phyloP scores from a whole-genome alignment of 2,329 filamentous ascomycete species.

The Cladosporium sp. region DNA sequence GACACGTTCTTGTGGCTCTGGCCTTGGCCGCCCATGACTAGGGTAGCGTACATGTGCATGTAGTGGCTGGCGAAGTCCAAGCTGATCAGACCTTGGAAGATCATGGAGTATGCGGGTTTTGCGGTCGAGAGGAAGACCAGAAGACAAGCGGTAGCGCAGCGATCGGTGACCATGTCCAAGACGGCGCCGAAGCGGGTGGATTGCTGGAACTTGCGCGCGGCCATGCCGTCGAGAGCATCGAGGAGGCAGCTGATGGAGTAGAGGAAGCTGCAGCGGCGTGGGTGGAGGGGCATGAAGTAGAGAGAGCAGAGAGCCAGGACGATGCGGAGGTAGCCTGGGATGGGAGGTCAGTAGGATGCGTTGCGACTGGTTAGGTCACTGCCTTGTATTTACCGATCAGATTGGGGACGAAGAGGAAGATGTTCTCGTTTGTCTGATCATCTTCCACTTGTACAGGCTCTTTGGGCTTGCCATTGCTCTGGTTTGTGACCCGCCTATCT shows the following conservation, averaged over 20 bases:
- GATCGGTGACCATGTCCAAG: constrained; percentile 97
- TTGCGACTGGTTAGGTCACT: neutral
- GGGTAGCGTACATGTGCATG: constrained; percentile 97
- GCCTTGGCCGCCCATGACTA: constrained; percentile 76
- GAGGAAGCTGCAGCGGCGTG: constrained; percentile 85
- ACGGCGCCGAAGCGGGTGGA: constrained; percentile 94
- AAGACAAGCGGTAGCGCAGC: constrained; percentile 91
- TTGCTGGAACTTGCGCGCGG: constrained; percentile 82
- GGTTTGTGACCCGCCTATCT: constrained; percentile 3
- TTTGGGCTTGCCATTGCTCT: constrained; percentile 26
- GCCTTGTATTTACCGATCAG: constrained; percentile 41
- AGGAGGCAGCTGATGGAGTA: constrained; percentile 94
- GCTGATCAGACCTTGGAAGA: constrained; percentile 91
- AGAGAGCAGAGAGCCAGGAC: constrained; percentile 75
- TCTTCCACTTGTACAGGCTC: constrained; percentile 17
- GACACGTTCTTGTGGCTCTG: constrained; percentile 92
- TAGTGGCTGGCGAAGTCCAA: constrained; percentile 95
- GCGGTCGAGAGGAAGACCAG: constrained; percentile 92
- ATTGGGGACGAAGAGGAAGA: constrained; percentile 52
- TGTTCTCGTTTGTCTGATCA: constrained; percentile 46
- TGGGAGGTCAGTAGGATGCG: constrained; percentile 1
- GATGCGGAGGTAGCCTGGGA: constrained; percentile 47
- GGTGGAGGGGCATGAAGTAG: constrained; percentile 98
- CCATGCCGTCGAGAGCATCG: constrained; percentile 90
- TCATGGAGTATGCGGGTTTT: constrained; percentile 86